A percentile compares a stretch with the other conserved stretches of the same genome.
Evolutionary conservation across 805 yeast genomes (phyloP).

Genomic region (Saturnispora quitensis): DNA sequence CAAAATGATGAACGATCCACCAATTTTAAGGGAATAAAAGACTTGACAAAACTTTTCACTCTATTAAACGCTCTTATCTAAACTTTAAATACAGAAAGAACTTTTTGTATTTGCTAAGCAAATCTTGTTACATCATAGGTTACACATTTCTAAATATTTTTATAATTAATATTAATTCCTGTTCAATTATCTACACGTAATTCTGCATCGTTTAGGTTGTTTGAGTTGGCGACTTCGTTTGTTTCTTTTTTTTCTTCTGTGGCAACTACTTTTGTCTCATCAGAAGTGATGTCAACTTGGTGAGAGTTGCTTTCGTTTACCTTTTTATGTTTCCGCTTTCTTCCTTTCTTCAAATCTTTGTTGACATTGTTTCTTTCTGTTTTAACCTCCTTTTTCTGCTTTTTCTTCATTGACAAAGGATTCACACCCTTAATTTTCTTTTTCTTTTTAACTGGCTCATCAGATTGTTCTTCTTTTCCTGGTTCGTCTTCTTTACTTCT

Average conservation of each 20-base stretch:
- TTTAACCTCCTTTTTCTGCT: slow-evolving; percentile 28
- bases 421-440: slow-evolving; percentile 69
- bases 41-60: slow-evolving; percentile 23
- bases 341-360: slow-evolving; percentile 1
- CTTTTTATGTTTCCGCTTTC: slow-evolving; percentile 3
- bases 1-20: not conserved
- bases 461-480: slow-evolving; percentile 15
- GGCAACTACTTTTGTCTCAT: not conserved
- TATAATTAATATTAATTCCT: not conserved
- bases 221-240: not conserved
- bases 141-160: not conserved
- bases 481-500: slow-evolving; percentile 19
- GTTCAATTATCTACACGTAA: not conserved
- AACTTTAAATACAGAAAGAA: not conserved
- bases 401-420: slow-evolving; percentile 83
- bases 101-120: not conserved
- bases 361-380: not conserved
- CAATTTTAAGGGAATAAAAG: slow-evolving; percentile 15
- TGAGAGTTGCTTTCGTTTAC: not conserved
- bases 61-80: slow-evolving; percentile 22
- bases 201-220: not conserved
- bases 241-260: not conserved
- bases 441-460: slow-evolving; percentile 15
- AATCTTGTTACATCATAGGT: not conserved
- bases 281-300: not conserved